Conservation (phyloP, 2,329 filamentous ascomycete genomes). For the Penicillium oxalicum region DNA sequence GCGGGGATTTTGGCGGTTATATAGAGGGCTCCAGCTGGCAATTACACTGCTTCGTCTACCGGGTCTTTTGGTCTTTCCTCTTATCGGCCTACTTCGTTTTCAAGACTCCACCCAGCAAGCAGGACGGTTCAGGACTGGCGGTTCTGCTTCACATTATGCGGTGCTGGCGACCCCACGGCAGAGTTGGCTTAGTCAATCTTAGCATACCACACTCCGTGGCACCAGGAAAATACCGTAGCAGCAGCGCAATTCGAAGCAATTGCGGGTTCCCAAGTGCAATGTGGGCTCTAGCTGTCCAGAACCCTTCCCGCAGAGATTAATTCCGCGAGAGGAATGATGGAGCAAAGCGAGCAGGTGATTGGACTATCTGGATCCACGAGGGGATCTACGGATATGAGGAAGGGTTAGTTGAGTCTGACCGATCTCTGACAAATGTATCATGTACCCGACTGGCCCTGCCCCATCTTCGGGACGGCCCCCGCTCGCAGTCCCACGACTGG, state of each 20-base stretch:
- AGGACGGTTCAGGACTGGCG: too few relatives aligned
- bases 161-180: background rate
- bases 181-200: constrained; percentile 11
- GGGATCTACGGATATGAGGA: constrained; percentile 6
- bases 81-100: too few relatives aligned
- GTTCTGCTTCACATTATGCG: background rate
- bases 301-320: too few relatives aligned
- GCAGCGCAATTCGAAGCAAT: too few relatives aligned
- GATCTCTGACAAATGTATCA: constrained; percentile 31
- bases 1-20: background rate
- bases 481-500: too few relatives aligned
- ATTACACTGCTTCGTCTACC: too few relatives aligned
- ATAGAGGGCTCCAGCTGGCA: too few relatives aligned
- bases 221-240: too few relatives aligned
- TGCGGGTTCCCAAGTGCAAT: too few relatives aligned
- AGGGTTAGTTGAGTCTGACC: constrained; percentile 27
- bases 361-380: constrained; percentile 10
- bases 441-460: background rate
- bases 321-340: constrained; percentile 20
- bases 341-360: constrained; percentile 11
- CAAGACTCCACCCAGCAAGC: background rate
- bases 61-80: too few relatives aligned
- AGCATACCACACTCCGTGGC: constrained; percentile 1
- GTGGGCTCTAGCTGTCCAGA: too few relatives aligned
- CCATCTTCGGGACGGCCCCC: background rate